Evolutionary conservation across 768 basidiomycete species (phyloP).

Genomic region (Erythrobasidium yunnanense): DNA sequence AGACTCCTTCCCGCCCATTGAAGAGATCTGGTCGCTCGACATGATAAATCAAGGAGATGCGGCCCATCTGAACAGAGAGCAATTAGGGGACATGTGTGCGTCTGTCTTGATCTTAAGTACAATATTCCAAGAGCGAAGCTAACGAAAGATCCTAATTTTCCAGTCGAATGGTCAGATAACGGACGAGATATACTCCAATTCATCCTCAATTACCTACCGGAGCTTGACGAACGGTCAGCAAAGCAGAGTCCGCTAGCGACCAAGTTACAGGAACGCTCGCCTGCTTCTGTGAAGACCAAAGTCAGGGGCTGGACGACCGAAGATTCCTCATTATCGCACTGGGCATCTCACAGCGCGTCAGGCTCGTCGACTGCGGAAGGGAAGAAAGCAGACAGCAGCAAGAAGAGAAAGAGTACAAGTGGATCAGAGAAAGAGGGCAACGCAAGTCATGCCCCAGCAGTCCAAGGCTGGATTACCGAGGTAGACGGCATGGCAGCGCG

Average conservation of each 20-base stretch:
- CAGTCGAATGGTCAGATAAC: conserved; percentile 70
- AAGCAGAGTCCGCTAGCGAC: not conserved
- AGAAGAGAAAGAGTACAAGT: no score
- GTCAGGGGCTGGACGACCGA: not conserved
- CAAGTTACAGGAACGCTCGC: not conserved
- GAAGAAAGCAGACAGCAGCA: no score
- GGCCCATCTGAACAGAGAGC: conserved; percentile 55
- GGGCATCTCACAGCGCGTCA: not conserved
- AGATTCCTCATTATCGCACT: conserved; percentile 15
- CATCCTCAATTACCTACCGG: conserved; percentile 57
- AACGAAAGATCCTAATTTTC: not conserved
- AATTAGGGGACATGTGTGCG: conserved; percentile 55
- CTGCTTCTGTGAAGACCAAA: not conserved
- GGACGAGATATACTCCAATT: conserved; percentile 69
- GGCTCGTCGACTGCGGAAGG: not conserved
- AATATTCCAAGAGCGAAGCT: not conserved
- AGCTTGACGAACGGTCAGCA: not conserved
- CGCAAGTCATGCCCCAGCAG: not conserved
- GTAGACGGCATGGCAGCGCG: not conserved
- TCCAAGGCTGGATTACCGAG: conserved; percentile 7
- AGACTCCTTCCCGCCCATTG: conserved; percentile 43
- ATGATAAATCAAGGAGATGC: conserved; percentile 75
- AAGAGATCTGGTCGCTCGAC: conserved; percentile 75
- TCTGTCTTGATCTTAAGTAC: conserved; percentile 19
- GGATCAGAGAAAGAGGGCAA: no score